Evolutionary conservation across 257 asterid species (phyloP), one percentile per base, ranked within the genome.

Genomic region (Buddleja alternifolia): DNA sequence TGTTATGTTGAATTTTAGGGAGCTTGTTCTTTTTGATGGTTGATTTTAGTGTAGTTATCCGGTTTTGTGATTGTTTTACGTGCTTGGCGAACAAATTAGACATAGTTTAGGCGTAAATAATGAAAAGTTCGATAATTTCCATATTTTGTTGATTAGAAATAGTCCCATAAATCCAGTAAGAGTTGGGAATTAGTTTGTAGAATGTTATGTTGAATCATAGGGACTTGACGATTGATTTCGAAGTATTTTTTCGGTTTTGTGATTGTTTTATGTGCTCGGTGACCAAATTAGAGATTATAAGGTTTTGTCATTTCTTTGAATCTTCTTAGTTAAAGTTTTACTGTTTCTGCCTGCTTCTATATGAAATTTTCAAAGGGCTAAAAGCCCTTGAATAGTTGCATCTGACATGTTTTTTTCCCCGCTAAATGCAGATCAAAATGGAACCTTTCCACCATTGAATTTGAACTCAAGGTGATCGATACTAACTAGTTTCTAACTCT

Each of bases 401-500:
- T 29, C 72, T 86, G 61, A 86, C 55, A 42, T 66, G 37, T 7
- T 80, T 8, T 32, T 15, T 44, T 55, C 25, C 51, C 58, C 34
- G 39, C 63, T 76, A 29, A 14, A 39, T 86, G 83, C 96, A 92
- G 98, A 92, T 84, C 83, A 74, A 75, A 92, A 82, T 81, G 97
- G 92, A 72, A 83, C 85, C 34, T 92, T 78, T 83, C 98, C 95
- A 0, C 94, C 86, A 45, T 68, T 86, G 41, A 74, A 70, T 75
- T 75, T 88, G 41, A 74, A 70, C 74, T 75, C 88, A 69, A 84
- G 97, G 98, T 92, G 69, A 23, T 62, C 15, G 45, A 55, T 59
- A 44, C 69, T 39, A 52, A 48, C 74, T 21, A 39, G 23, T 55
- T 63, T 24, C 32, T 23, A 7, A 29, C 42, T 57, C 29, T 41